These are phyloP conservation scores for Fagopyrum esculentum DNA, from an alignment of 148 eudicot genomes.

Conservation along the genomic window DNA sequence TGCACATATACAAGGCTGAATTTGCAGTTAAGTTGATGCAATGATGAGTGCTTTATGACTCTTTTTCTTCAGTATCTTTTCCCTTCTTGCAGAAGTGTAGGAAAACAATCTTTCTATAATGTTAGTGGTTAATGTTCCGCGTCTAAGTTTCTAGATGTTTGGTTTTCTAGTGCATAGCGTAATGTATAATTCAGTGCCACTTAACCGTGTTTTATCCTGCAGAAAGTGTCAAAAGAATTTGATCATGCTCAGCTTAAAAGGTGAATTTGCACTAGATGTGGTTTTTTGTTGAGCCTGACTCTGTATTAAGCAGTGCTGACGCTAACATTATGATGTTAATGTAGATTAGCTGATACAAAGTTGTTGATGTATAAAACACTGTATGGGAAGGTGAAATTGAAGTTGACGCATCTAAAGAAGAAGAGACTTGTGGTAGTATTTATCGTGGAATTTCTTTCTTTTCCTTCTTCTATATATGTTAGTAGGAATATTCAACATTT, in stretches of 20 bases:
- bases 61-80: not conserved
- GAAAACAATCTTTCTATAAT: not conserved
- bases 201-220: constrained; percentile 21
- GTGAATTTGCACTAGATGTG: constrained; percentile 27
- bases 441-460: not conserved
- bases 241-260: constrained; percentile 38
- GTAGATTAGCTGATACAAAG: constrained; percentile 51
- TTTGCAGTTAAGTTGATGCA: not conserved
- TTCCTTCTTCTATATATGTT: not conserved
- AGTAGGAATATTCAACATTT: not conserved
- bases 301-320: constrained; percentile 7
- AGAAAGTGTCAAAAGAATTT: constrained; percentile 33
- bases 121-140: not conserved
- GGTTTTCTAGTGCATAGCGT: not conserved
- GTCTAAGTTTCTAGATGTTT: not conserved
- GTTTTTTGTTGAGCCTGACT: not conserved
- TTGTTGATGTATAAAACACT: constrained; percentile 38
- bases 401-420: constrained; percentile 41
- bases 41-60: not conserved
- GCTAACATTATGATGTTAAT: constrained; percentile 18
- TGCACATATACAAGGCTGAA: not conserved
- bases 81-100: not conserved
- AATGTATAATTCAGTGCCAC: not conserved
- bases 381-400: constrained; percentile 56
- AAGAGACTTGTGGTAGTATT: constrained; percentile 54